Percentiles rank a stretch among this genome's conserved stretches.
Evolutionary conservation across 179 eudicot genomes (phyloP).

Genomic region (Camellia oleifera): DNA sequence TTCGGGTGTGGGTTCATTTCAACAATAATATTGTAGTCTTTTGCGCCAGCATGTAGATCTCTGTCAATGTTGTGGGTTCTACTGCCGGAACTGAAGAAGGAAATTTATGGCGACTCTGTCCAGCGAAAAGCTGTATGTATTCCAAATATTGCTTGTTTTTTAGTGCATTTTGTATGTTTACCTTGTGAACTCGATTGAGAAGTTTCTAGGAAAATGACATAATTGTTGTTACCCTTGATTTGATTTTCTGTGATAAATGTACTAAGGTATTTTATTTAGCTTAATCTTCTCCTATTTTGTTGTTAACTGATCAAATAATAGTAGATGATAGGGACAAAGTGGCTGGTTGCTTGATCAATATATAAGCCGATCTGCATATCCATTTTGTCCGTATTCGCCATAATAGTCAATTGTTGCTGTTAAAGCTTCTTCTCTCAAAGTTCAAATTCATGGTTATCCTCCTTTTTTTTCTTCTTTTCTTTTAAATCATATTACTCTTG

Average conservation of each 20-base stretch:
- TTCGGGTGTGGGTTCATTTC: too few relatives aligned
- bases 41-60: too few relatives aligned
- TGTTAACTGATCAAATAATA: background rate
- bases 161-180: background rate
- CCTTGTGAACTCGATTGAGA: background rate
- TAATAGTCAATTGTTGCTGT: background rate
- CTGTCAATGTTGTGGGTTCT: background rate
- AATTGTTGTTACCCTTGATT: background rate
- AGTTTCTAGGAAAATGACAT: background rate
- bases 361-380: background rate
- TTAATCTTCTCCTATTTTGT: background rate
- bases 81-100: background rate
- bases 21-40: too few relatives aligned
- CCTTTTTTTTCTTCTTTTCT: too few relatives aligned
- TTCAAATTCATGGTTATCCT: too few relatives aligned
- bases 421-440: too few relatives aligned
- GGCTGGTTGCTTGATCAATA: background rate
- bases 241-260: background rate
- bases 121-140: too few relatives aligned
- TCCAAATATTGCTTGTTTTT: too few relatives aligned
- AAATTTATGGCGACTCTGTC: too few relatives aligned
- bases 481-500: too few relatives aligned
- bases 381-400: background rate
- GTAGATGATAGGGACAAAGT: background rate
- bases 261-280: too few relatives aligned